Base-by-base conservation (phyloP, 2,329 filamentous ascomycete species). In the Sordariomycetes sp. region DNA sequence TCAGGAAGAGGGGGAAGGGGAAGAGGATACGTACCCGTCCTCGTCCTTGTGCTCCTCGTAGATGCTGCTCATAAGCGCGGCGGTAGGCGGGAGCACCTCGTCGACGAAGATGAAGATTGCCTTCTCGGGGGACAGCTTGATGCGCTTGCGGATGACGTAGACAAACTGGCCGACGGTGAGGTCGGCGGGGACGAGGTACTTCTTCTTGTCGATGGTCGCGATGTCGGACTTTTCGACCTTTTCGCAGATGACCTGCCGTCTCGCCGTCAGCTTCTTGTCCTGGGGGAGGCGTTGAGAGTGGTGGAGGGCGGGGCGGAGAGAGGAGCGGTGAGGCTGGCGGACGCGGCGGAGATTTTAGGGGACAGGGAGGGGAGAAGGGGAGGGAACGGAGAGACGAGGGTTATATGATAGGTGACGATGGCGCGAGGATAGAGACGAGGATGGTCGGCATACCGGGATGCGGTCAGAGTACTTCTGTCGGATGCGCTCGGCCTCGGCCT, bases 91-190 rank as follows among this genome's bases (percentile, higher is more conserved):
- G 58, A 99, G 82, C 55, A 96, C 92, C 76, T 97, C 94, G 72
- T 97, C 92, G 69, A 99, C 94, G 76, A 97, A 99, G 81, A 99
- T 97, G 82, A 99, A 99, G 78, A 99, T 99, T 71, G 94, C 94
- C 83, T 99, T 99, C 80, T 99, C 94, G 35, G 94, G 94, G 57
- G 90, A 96, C 65, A 99, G 83, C 89, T 99, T 99, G 78, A 99
- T 99, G 69, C 94, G 88, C 84, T 99, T 99, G 73, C 94, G 90
- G 76, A 99, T 99, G 63, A 99, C 94, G 75, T 99, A 99, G 77
- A 99, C 94, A 71, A 99, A 96, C 85, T 99, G 94, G 67, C 94
- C 94, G 62, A 99, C 94, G 62, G 94, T 99, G 69, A 99, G 84
- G 70, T 99, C 94, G 65, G 94, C 90, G 15, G 94, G 94, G 32